Conservation (phyloP, 2,329 filamentous ascomycete species). For the Colletotrichum ledebouriae region DNA sequence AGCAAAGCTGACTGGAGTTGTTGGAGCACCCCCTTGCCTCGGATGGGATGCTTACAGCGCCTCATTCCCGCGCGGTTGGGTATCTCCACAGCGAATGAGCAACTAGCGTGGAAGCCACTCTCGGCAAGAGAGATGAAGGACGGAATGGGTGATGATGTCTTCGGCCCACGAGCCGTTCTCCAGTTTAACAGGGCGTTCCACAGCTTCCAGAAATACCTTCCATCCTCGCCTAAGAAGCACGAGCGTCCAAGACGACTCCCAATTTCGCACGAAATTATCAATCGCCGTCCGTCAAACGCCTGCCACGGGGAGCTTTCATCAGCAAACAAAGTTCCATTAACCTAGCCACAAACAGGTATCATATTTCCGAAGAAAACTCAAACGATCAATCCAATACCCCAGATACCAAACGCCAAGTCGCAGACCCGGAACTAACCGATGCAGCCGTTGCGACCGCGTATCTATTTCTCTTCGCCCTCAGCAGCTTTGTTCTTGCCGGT, state of each 20-base stretch:
- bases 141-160: constrained; percentile 11
- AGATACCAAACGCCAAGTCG: constrained; percentile 26
- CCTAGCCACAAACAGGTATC: constrained; percentile 31
- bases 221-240: constrained; percentile 5
- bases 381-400: background rate
- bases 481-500: constrained; percentile 20
- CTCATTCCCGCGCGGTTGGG: constrained; percentile 15
- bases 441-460: background rate
- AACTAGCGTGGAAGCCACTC: constrained; percentile 31
- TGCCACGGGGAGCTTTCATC: background rate
- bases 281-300: background rate
- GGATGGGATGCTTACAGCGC: constrained; percentile 1
- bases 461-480: constrained; percentile 16
- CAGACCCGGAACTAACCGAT: background rate
- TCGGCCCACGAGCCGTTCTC: constrained; percentile 19
- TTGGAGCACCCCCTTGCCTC: constrained; percentile 20
- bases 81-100: constrained; percentile 8
- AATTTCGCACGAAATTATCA: constrained; percentile 16
- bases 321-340: constrained; percentile 5
- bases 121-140: constrained; percentile 28
- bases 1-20: constrained; percentile 19
- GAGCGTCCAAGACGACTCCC: constrained; percentile 7
- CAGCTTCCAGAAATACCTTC: constrained; percentile 13
- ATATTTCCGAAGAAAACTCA: constrained; percentile 19
- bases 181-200: constrained; percentile 24